Base-by-base conservation (phyloP, 345 rosid genomes). In the Arabidopsis arenosa region DNA sequence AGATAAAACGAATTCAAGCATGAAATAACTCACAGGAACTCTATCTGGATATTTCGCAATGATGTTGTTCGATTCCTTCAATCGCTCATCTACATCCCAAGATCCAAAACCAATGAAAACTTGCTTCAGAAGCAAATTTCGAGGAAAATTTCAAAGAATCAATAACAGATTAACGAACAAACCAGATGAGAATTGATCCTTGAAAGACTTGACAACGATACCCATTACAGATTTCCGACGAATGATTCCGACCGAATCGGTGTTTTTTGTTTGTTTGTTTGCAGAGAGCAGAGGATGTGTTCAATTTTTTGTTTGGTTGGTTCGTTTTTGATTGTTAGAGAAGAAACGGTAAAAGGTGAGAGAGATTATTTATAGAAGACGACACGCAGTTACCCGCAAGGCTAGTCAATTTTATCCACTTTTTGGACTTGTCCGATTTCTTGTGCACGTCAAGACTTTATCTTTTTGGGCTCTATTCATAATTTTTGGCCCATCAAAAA, bases 1-100 rank as follows among this genome's bases (percentile, higher is more conserved):
- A 4, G 32, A 63, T 23, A 36, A 39, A 41, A 3, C 36, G 26
- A 23, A 23, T 23, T 23, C 26, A 23, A 23, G 26, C 26, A 2
- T 21, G 12, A 43, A 51, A 65, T 12, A 47, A 73, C 88, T 82
- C 63, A 90, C 93, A 32, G 96, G 96, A 77, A 88, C 83, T 75
- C 96, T 77, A 66, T 85, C 89, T 17, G 91, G 88, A 54, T 90
- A 85, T 81, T 90, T 90, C 23, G 75, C 71, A 37, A 75, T 51
- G 57, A 90, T 88, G 69, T 64, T 70, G 35, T 60, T 83, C 8
- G 96, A 87, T 32, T 90, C 96, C n/a, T 85, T 83, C 13, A 85
- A 43, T 54, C 93, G 61, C 55, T 88, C 85, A 15, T 85, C 96
- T 90, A 35, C 77, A 57, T 4, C 12, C 5, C 30, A 51, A 2